These are phyloP conservation scores for Solanum piurae DNA, from an alignment of 257 asterid genomes.

Conservation along the genomic window DNA sequence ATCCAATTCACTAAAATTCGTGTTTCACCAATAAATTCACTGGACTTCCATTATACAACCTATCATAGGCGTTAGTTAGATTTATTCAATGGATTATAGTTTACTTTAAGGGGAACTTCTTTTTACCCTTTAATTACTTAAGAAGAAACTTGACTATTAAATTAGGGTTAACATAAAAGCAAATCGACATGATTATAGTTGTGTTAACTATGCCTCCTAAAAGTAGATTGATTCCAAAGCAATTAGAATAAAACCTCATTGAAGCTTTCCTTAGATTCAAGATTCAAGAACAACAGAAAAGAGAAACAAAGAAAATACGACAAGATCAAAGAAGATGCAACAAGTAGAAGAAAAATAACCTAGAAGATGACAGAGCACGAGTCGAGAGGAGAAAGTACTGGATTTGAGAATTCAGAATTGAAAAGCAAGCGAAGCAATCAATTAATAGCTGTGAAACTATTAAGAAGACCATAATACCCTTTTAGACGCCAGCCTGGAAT, in stretches of 20 bases:
- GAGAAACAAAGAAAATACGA: neutral
- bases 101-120: neutral
- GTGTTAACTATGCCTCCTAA: neutral
- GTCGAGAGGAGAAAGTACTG: neutral
- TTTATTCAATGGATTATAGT: neutral
- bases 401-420: neutral
- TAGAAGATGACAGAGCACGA: neutral
- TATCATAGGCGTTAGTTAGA: neutral
- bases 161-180: neutral
- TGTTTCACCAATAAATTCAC: neutral
- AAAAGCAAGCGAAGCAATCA: neutral
- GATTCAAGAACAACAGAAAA: neutral
- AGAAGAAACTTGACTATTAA: neutral
- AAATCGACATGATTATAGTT: neutral
- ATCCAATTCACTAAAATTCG: neutral
- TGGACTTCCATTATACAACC: neutral
- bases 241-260: no score
- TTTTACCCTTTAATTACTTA: neutral
- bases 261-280: neutral
- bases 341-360: neutral
- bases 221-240: neutral
- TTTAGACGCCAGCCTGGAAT: neutral
- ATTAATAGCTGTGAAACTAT: neutral
- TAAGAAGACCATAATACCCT: neutral
- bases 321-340: neutral